Base-by-base conservation (phyloP, 139 green algal genomes). In the Axilococcus clingmanii region DNA sequence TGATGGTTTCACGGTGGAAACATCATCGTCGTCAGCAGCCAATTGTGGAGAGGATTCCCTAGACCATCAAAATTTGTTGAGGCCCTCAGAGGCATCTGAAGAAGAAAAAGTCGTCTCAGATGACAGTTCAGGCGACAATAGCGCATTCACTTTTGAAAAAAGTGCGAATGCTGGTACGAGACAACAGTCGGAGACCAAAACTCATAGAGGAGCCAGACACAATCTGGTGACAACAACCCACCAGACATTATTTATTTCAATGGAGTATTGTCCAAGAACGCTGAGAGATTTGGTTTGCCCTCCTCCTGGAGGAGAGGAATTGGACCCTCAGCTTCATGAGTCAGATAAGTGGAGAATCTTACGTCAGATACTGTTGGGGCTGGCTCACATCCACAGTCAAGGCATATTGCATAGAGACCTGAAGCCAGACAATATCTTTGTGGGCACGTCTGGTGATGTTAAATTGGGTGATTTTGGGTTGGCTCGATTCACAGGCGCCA, bases 401-500 rank as follows among this genome's bases (percentile, higher is more conserved):
- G 80, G 80, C 27, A 81, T 89, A 52, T 87, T 91, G 50, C 85
- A 93, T 62, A 59, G 84, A 2, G 85, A 94, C 61, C 56, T 93
- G 14, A 93, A 94, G 57, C 80, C 80, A 1, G 66, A 71, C 55
- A 86, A 87, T 61, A 78, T 88, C 24, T 92, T 92, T 68, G 83
- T 78, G 37, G 79, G 78, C 17, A 45, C 66, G 35, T 70, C 71
- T 17, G 85, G 82, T 3, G 81, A 88, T 28, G 57, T 91, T 24
- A 90, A 89, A 69, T 64, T 94, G 35, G 85, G 85, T 4, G 85
- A 94, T 61, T 93, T 94, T 69, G 85, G 85, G 3, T 68, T 92
- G 28, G 83, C 78, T 20, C 86, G 85, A 54, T 80, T 80, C 52
- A 38, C 36, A 4, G 43, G 22, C 25, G 34, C 5, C 20, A 45